A percentile compares a stretch with the other conserved stretches of the same genome.
These are phyloP conservation scores for Xanthoconium purpureum DNA, from an alignment of 768 basidiomycete species.

Conservation along the genomic window DNA sequence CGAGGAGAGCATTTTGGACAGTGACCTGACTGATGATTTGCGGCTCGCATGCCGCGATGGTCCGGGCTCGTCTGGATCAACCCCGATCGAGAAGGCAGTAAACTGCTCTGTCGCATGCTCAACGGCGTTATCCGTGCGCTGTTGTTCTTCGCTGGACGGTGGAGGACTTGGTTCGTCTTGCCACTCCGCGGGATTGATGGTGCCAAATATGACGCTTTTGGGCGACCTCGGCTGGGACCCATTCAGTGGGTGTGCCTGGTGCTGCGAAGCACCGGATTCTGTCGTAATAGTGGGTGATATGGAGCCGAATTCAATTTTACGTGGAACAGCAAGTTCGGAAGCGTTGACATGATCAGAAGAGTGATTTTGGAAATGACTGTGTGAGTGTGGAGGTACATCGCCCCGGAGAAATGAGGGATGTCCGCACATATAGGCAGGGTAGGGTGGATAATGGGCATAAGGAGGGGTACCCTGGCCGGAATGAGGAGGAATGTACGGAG, in stretches of 20 bases:
- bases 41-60: conserved; percentile 25
- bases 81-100: conserved; percentile 44
- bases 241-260: conserved; percentile 5
- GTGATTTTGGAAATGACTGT: conserved; percentile 20
- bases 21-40: conserved; percentile 23
- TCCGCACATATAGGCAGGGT: conserved; percentile 32
- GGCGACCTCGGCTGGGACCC: conserved; percentile 5
- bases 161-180: background rate
- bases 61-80: conserved; percentile 37
- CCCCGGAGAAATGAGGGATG: conserved; percentile 42
- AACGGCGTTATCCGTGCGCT: conserved; percentile 8
- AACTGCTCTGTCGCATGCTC: conserved; percentile 30
- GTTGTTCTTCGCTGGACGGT: conserved; percentile 1
- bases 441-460: conserved; percentile 35
- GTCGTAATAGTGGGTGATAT: conserved; percentile 11
- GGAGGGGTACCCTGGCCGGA: conserved; percentile 34
- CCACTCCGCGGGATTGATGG: conserved; percentile 37
- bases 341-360: conserved; percentile 6
- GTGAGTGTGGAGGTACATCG: conserved; percentile 14
- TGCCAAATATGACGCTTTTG: conserved; percentile 50
- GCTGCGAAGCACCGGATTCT: conserved; percentile 8
- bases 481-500: conserved; percentile 20
- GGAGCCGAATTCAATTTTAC: conserved; percentile 19
- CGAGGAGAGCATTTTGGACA: conserved; percentile 9
- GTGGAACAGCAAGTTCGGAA: conserved; percentile 11